Evolutionary conservation across 768 basidiomycete species (phyloP).

Genomic region (Mrakia gelida): DNA sequence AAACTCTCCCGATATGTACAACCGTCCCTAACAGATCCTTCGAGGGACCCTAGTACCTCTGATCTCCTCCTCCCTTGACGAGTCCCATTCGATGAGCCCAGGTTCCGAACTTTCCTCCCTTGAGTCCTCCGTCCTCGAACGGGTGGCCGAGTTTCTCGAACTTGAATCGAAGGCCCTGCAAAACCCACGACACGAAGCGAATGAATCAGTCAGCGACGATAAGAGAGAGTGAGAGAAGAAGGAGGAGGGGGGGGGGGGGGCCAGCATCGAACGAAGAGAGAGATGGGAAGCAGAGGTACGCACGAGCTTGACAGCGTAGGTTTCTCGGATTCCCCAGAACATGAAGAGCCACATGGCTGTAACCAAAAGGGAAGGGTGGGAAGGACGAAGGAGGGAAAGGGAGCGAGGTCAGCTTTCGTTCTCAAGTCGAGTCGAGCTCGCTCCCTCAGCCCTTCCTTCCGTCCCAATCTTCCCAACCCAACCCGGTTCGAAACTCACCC

Average conservation of each 20-base stretch:
- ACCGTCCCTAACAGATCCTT: too few species aligned
- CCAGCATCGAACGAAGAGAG: too few species aligned
- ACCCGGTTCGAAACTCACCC: too few species aligned
- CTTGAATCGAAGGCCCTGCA: slow-evolving; percentile 1
- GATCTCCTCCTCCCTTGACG: slow-evolving; percentile 19
- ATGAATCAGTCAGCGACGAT: too few species aligned
- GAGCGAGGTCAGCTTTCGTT: too few species aligned
- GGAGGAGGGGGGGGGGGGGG: neutral
- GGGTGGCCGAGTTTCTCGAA: slow-evolving; percentile 20
- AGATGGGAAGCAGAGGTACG: neutral
- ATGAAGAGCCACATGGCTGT: neutral
- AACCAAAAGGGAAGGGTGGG: neutral
- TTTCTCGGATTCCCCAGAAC: neutral
- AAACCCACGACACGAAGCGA: neutral
- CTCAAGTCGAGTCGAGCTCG: too few species aligned
- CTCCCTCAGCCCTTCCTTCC: too few species aligned
- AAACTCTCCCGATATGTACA: too few species aligned
- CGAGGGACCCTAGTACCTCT: neutral
- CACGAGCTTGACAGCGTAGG: slow-evolving; percentile 4
- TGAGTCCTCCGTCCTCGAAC: slow-evolving; percentile 11
- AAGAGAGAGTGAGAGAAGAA: neutral
- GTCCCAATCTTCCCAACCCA: too few species aligned
- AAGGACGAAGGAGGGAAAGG: neutral
- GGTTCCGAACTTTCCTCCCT: slow-evolving; percentile 23
- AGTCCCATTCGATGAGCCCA: neutral